Evolutionary conservation across 352 stramenopile genomes (phyloP), one percentile per base, ranked within the genome.

Genomic region (Phytophthora meadii): DNA sequence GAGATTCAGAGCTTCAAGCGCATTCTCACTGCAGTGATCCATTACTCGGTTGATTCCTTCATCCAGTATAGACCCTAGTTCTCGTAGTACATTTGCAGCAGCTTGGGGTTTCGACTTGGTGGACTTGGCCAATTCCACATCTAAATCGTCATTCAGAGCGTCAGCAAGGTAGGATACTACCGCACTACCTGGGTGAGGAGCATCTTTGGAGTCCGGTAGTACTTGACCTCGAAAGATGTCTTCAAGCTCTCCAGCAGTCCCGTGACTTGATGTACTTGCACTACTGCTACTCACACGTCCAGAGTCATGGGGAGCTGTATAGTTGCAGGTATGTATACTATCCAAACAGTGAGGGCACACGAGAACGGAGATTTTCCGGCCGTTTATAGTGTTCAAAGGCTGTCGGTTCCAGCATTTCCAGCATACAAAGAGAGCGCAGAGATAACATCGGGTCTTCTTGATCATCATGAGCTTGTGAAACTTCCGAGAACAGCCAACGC

Each of bases 271-370:
- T 2, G 63, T 72, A 34, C 58, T 72, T 1, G 46, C 57, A 34
- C 58, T 68, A 42, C 58, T 68, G 41, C 30, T 30, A 17, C 58
- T 68, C 15, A 17, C 28, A 30, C 42, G 57, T 53, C 51, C 34
- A 14, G 62, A 66, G 1, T 61, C n/a, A 0, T 42, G 60, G 0
- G 65, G 63, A 42, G 59, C 39, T 37, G 37, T 56, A 52, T 82
- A 88, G 49, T 87, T 75, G 40, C 78, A 79, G 14, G 45, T 51
- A 44, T 86, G 70, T 12, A 91, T 74, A 10, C 68, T 74, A 12
- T 73, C 46, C 14, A 84, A 46, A 37, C 82, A 91, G 5, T 70
- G 69, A 14, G 49, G 19, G 48, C 82, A 91, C 6, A 88, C 61
- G 1, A 76, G 72, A 5, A 87, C 61, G 4, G 64, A 60, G 15